Base-by-base conservation (phyloP, 345 rosid species). In the Firmiana major region DNA sequence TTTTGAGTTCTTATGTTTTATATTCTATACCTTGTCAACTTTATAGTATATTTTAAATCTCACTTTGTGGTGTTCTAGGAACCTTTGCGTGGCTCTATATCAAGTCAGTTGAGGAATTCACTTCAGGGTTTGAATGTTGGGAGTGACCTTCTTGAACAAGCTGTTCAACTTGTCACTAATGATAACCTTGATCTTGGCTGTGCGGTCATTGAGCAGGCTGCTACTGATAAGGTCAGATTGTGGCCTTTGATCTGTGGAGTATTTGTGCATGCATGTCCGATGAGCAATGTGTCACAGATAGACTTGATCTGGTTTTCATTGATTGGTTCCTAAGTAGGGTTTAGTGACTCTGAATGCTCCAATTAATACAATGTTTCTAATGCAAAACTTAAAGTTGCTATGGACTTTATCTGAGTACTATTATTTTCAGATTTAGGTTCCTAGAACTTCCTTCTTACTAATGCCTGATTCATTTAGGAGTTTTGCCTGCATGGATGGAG, bases 131-230 rank as follows among this genome's bases (percentile, higher is more conserved):
- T 89, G 80, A 87, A 63, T 84, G 81, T 85, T 70, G 64, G 89
- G 6, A 87, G 81, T 80, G 99, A 96, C 9, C 83, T 88, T 55
- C 87, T 93, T 46, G 99, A 96, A 74, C 98, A 92, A 84, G 91
- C 97, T 71, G 97, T 96, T 85, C 97, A 88, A 78, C 94, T 96
- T 78, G 98, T 89, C 66, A 93, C 98, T 67, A 96, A 96, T 86
- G 99, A 96, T 86, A 96, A 96, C 86, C 99, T 96, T 82, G 99
- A 96, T 83, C 89, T 96, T 74, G 98, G 99, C n/a, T 96, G 99
- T 92, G 99, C 99, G 28, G 88, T 91, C 71, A 96, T 96, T 80
- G 99, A 96, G 84, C 97, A 92, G 78, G 97, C 97, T 76, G 98
- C 98, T 66, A 92, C 99, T 12, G 98, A 93, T 26, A 93, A 93